Conservation (phyloP, 2,329 filamentous ascomycete genomes). For the Nemania sp. region DNA sequence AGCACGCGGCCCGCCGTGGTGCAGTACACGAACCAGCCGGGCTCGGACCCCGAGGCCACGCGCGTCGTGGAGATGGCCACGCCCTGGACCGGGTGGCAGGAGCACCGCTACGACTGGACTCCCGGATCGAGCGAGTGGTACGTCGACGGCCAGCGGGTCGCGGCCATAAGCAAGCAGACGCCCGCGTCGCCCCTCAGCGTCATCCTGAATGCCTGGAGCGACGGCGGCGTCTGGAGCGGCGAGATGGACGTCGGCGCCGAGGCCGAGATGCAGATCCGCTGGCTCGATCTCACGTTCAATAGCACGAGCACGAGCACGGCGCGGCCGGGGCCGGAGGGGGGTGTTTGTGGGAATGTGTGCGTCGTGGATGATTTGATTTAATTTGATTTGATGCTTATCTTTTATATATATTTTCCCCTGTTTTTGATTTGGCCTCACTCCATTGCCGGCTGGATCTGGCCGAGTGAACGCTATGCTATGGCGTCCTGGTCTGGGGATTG, state of each 20-base stretch:
- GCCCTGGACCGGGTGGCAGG: conserved; percentile 51
- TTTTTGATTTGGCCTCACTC: conserved; percentile 6
- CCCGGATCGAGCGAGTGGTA: conserved; percentile 59
- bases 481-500: neutral
- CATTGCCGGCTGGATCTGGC: neutral
- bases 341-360: conserved; percentile 38
- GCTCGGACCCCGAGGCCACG: conserved; percentile 51
- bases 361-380: conserved; percentile 41
- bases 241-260: conserved; percentile 56
- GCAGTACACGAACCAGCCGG: conserved; percentile 67
- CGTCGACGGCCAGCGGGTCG: conserved; percentile 54
- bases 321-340: conserved; percentile 18
- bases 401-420: too few relatives aligned
- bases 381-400: neutral
- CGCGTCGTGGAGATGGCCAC: conserved; percentile 51
- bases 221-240: conserved; percentile 63
- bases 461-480: neutral
- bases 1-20: conserved; percentile 47
- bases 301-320: too few relatives aligned
- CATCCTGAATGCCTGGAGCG: conserved; percentile 64
- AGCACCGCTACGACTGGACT: conserved; percentile 65
- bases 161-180: conserved; percentile 58
- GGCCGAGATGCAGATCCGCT: conserved; percentile 64
- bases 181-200: conserved; percentile 56
- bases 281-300: conserved; percentile 66